Conservation (phyloP, 257 asterid species). For the Penstemon newberryi region DNA sequence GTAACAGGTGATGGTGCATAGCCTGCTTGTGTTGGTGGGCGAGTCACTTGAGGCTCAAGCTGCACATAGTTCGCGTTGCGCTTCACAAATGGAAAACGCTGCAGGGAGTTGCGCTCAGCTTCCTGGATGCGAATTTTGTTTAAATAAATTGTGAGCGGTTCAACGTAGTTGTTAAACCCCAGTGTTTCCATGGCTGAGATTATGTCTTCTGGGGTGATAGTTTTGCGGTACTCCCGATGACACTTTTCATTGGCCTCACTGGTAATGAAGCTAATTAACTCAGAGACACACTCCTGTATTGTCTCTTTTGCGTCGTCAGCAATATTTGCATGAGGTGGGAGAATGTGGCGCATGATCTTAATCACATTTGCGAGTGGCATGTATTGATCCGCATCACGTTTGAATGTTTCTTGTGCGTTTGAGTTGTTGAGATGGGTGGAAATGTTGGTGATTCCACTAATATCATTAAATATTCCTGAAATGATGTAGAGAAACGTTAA, state of each 20-base stretch:
- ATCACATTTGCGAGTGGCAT: conserved; percentile 14
- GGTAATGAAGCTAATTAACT: conserved; percentile 25
- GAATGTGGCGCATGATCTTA: conserved; percentile 14
- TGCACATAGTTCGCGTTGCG: too few species aligned
- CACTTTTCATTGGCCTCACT: conserved; percentile 27
- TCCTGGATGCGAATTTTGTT: conserved; percentile 8
- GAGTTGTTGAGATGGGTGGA: too few species aligned
- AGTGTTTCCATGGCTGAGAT: conserved; percentile 19
- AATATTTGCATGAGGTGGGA: conserved; percentile 24
- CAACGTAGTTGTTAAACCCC: conserved; percentile 21
- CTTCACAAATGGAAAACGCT: too few species aligned
- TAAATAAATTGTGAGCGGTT: conserved; percentile 20
- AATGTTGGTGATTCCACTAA: too few species aligned
- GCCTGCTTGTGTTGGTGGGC: too few species aligned
- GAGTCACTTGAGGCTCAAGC: too few species aligned
- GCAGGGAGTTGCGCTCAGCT: too few species aligned
- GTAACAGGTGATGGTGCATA: too few species aligned
- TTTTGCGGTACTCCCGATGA: conserved; percentile 21
- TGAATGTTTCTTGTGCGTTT: not conserved
- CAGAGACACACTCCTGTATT: conserved; percentile 23
- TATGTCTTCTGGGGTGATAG: conserved; percentile 20
- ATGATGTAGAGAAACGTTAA: too few species aligned
- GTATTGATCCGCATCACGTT: not conserved
- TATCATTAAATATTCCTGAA: too few species aligned
- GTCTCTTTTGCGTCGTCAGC: conserved; percentile 13